phyloP scores from a whole-genome alignment of 768 basidiomycete species.

The Leccinum longicurvipes region DNA sequence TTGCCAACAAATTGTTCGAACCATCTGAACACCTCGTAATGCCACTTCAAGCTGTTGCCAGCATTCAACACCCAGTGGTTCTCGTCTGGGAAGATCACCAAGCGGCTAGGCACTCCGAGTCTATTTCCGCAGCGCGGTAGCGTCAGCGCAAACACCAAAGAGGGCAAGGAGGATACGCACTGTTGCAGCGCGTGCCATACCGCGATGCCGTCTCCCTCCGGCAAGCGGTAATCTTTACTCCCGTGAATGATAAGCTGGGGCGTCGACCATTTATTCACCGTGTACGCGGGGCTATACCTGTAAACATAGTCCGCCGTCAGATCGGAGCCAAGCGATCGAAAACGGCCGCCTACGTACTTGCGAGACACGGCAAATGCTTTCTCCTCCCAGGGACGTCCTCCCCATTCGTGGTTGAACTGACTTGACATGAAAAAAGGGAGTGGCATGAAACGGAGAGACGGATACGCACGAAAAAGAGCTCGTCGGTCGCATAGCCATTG shows the following conservation, averaged over 20 bases:
- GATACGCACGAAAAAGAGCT: conserved; percentile 78
- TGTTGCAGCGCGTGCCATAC: conserved; percentile 85
- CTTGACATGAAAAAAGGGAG: not conserved
- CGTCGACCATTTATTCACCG: conserved; percentile 80
- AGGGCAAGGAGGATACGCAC: conserved; percentile 40
- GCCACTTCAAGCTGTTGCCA: conserved; percentile 90
- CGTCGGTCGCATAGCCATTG: conserved; percentile 88
- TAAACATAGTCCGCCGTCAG: not conserved
- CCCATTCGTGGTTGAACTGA: conserved; percentile 87
- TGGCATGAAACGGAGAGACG: not conserved
- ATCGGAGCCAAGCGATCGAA: not conserved
- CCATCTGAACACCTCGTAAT: conserved; percentile 92
- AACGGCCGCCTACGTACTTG: conserved; percentile 43
- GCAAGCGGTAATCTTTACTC: conserved; percentile 84
- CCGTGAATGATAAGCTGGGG: conserved; percentile 84
- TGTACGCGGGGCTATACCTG: conserved; percentile 78
- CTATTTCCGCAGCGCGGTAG: conserved; percentile 34
- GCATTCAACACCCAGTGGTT: conserved; percentile 90
- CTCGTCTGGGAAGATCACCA: conserved; percentile 85
- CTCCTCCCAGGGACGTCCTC: conserved; percentile 73
- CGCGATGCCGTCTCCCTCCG: conserved; percentile 79
- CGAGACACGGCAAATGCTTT: conserved; percentile 50
- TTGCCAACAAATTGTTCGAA: conserved; percentile 65
- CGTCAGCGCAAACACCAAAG: not conserved
- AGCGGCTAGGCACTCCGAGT: conserved; percentile 65